Conservation (phyloP, 1,284 basidiomycete species). For the Tilletia setariae region DNA sequence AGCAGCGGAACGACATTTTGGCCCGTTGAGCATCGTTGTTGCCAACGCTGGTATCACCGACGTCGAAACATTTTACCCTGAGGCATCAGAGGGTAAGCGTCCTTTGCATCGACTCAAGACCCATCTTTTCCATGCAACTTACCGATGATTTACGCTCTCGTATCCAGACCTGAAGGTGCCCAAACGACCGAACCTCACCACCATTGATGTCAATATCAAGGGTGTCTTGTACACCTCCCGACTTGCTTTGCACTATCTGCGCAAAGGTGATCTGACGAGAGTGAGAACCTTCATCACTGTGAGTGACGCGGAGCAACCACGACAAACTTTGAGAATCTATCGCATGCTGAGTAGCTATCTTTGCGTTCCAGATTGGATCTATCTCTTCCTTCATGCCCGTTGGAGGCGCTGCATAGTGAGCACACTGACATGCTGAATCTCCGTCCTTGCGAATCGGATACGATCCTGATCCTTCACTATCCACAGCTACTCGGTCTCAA, state of each 20-base stretch:
- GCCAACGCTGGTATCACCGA: conserved; percentile 64
- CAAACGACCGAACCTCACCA: conserved; percentile 58
- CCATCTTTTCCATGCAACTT: background rate
- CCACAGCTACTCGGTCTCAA: conserved; percentile 18
- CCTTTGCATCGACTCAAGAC: too few species aligned
- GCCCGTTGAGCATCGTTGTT: conserved; percentile 55
- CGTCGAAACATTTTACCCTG: conserved; percentile 48
- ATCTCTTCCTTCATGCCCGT: conserved; percentile 13
- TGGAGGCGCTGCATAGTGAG: background rate
- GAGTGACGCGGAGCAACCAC: conserved; percentile 61
- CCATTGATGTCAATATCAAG: conserved; percentile 62
- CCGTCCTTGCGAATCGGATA: conserved; percentile 28
- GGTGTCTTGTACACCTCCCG: conserved; percentile 61
- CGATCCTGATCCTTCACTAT: background rate
- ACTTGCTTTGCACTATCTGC: conserved; percentile 61
- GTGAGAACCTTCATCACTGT: conserved; percentile 59
- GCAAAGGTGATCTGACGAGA: conserved; percentile 49
- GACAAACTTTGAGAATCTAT: conserved; percentile 11
- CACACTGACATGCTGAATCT: conserved; percentile 63
- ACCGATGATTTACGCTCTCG: background rate
- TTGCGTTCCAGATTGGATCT: conserved; percentile 48
- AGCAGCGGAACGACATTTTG: conserved; percentile 58
- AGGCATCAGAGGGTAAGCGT: conserved; percentile 22
- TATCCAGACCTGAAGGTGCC: conserved; percentile 31
- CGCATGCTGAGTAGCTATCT: conserved; percentile 51